phyloP scores from a whole-genome alignment of 2,329 filamentous ascomycete species.

The Claviceps sp. region DNA sequence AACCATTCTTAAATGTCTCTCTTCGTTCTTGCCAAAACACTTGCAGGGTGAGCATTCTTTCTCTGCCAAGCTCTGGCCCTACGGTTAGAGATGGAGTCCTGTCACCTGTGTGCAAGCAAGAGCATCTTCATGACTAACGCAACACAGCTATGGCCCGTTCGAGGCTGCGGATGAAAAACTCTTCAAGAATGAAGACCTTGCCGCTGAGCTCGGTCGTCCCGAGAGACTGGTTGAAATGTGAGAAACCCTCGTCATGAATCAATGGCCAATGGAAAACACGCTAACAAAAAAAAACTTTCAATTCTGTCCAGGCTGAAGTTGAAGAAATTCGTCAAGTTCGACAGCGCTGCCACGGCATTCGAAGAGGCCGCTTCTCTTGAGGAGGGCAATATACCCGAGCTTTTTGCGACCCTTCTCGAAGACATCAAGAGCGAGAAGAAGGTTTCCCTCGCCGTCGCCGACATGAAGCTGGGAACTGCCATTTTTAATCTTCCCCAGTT shows the following conservation, averaged over 20 bases:
- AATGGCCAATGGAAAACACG: not conserved
- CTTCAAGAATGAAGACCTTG: conserved; percentile 72
- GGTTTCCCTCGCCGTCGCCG: conserved; percentile 82
- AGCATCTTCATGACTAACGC: conserved; percentile 16
- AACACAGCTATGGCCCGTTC: conserved; percentile 79
- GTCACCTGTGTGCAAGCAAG: not conserved
- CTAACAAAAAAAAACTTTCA: not conserved
- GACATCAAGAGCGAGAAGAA: conserved; percentile 97
- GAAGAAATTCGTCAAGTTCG: conserved; percentile 96
- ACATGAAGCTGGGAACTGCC: conserved; percentile 80
- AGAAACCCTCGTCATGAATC: conserved; percentile 20
- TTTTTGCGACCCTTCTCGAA: conserved; percentile 70
- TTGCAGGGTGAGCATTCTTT: conserved; percentile 51
- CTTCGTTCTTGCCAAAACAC: conserved; percentile 88
- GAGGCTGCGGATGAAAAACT: conserved; percentile 99
- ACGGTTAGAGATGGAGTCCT: not conserved
- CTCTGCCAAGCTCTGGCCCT: not conserved
- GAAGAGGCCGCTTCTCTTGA: conserved; percentile 81
- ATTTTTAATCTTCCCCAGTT: conserved; percentile 87
- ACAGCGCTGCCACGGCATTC: conserved; percentile 78
- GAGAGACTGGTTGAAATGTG: conserved; percentile 80
- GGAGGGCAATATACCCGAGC: conserved; percentile 88
- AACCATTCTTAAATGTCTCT: conserved; percentile 54
- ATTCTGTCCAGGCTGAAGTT: conserved; percentile 60
- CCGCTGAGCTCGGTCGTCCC: conserved; percentile 59